Evolutionary conservation across 352 stramenopile species (phyloP), one percentile per base, ranked within the genome.

Genomic region (Pythium rhizo-oryzae): DNA sequence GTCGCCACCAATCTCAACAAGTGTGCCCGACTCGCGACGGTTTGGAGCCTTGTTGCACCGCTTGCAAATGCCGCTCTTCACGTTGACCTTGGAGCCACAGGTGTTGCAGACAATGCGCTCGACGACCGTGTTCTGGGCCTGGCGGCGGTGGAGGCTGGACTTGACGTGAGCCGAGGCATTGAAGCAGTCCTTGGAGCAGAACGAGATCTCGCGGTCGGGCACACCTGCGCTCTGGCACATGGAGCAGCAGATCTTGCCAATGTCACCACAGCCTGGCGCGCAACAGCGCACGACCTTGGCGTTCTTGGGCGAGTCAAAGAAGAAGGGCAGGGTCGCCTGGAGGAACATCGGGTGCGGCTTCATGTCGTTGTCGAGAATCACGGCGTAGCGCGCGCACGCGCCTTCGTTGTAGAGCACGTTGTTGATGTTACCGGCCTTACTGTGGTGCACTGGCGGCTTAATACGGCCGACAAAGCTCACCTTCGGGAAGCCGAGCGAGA

Each of bases 391-490:
- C 25, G 85, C 85, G 54, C 79, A 92, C 12, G 84, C 81, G 25
- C 85, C 85, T 67, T 95, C 87, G 69, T 95, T 93, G 78, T 93
- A 92, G 57, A 93, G 73, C 18, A 70, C 78, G 65, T 95, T 95
- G 80, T 95, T 95, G 74, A 95, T 92, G 76, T 95, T 95, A 35
- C 87, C 87, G 21, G 87, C 87, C 79, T 95, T 95, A 15, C 85
- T 90, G 74, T 94, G 91, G 76, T 95, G 85, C 8, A 76, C 78
- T 41, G 89, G 77, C 8, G 85, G 82, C 78, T 93, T 93, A 23
- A 93, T 80, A 72, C 85, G 85, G 7, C 85, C 85, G 49, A 93
- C 76, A 54, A 90, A 93, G 12, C 81, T 84, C 60, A 93, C 85
- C 56, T 91, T 83, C 1, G 85, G 82, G 25, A 93, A 73, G n/a